Evolutionary conservation across 148 eudicot genomes (phyloP).

Genomic region (Diospyros lotus): DNA sequence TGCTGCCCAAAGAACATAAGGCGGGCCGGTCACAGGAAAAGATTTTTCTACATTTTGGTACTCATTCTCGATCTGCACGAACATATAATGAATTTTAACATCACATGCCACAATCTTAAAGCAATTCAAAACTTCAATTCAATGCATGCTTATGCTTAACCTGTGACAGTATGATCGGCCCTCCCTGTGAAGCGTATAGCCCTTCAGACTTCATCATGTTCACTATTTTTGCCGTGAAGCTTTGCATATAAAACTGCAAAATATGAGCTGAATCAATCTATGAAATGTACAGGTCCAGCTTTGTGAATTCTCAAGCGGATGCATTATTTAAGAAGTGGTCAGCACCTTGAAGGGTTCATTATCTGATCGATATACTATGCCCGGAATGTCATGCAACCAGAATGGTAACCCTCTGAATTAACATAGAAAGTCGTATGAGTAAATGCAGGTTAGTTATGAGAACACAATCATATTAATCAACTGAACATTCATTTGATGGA

Average conservation of each 20-base stretch:
- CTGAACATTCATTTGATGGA: too few relatives aligned
- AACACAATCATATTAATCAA: too few relatives aligned
- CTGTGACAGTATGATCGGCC: conserved; percentile 86
- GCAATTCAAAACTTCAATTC: neutral
- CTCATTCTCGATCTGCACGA: conserved; percentile 81
- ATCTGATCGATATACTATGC: conserved; percentile 37
- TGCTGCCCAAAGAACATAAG: conserved; percentile 82
- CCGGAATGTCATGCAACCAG: conserved; percentile 50
- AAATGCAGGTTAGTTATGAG: neutral
- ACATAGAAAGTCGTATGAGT: neutral
- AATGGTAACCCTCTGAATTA: conserved; percentile 47
- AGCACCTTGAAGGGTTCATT: conserved; percentile 54
- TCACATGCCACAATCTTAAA: neutral
- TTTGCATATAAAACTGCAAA: conserved; percentile 57
- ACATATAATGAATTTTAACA: neutral
- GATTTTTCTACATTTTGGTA: conserved; percentile 57
- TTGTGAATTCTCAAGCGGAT: too few relatives aligned
- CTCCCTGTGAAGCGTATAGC: conserved; percentile 83
- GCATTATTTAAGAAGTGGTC: neutral
- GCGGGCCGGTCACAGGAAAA: conserved; percentile 37
- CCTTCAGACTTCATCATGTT: conserved; percentile 64
- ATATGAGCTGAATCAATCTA: neutral
- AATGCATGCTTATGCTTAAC: conserved; percentile 19
- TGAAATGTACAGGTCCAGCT: neutral
- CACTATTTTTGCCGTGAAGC: conserved; percentile 61